Percentiles rank a stretch among this genome's conserved stretches.
Evolutionary conservation across 345 rosid genomes (phyloP).

Genomic region (Acer saccharum): DNA sequence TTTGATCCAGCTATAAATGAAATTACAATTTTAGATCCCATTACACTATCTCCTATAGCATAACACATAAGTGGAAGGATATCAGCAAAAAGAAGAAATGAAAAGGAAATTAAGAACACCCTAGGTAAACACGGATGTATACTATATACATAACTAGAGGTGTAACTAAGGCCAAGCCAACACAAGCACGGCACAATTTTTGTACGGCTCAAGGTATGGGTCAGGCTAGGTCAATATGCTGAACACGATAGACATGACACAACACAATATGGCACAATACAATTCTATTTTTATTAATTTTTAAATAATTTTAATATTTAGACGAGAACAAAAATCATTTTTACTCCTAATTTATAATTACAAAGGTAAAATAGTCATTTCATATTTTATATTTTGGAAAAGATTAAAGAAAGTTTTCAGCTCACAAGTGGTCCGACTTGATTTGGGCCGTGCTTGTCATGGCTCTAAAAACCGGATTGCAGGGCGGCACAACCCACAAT

Average conservation of each 20-base stretch:
- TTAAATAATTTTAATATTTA: too few relatives aligned
- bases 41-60: background rate
- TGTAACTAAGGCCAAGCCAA: background rate
- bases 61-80: background rate
- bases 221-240: background rate
- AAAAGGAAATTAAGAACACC: background rate
- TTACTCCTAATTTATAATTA: background rate
- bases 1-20: background rate
- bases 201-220: background rate
- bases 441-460: background rate
- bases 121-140: background rate
- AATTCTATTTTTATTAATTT: too few relatives aligned
- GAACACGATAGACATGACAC: too few relatives aligned
- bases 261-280: background rate
- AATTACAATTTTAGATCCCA: too few relatives aligned
- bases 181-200: background rate
- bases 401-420: background rate
- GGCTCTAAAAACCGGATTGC: background rate
- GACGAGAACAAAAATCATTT: background rate
- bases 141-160: background rate
- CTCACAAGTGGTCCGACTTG: background rate
- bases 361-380: too few relatives aligned
- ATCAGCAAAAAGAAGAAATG: background rate
- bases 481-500: background rate
- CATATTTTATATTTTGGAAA: background rate